Percentiles rank a stretch among this genome's conserved stretches.
Evolutionary conservation across 2,329 filamentous ascomycete species (phyloP).

Genomic region (Beauveria bassiana): DNA sequence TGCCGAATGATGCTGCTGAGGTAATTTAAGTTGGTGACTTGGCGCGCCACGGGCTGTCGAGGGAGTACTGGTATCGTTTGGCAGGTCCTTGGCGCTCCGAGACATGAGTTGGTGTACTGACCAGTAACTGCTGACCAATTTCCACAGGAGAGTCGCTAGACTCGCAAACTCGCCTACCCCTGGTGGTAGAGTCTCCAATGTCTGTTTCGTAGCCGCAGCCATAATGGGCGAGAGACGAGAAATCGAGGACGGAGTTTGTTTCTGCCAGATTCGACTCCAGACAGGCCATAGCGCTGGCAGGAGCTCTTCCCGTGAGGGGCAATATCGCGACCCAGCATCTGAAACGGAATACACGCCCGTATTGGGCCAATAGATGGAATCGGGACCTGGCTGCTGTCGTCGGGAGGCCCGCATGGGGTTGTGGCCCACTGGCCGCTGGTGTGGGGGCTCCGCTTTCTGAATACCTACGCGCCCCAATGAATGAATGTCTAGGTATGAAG

Average conservation of each 20-base stretch:
- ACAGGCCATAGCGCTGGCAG: neutral
- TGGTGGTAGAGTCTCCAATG: neutral
- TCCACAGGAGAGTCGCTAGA: neutral
- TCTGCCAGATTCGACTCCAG: neutral
- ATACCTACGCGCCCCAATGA: slow-evolving; percentile 5
- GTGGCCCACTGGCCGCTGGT: neutral
- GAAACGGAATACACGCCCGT: neutral
- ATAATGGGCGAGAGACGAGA: neutral
- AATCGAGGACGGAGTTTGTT: neutral
- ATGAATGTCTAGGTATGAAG: neutral
- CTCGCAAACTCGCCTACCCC: no score
- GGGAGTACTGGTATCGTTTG: neutral
- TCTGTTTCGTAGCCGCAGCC: neutral
- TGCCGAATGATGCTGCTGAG: no score
- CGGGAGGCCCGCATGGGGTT: slow-evolving; percentile 5
- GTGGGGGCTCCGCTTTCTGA: slow-evolving; percentile 4
- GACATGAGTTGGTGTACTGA: neutral
- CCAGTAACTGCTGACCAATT: neutral
- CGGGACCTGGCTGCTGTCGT: slow-evolving; percentile 3
- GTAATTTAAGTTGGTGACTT: neutral
- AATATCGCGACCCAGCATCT: slow-evolving; percentile 1
- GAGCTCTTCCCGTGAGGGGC: neutral
- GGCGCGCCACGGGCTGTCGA: neutral
- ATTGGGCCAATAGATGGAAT: slow-evolving; percentile 3
- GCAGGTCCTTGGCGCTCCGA: neutral